These are phyloP conservation scores for Diaporthe destruens DNA, from an alignment of 2,329 filamentous ascomycete species.

Conservation along the genomic window DNA sequence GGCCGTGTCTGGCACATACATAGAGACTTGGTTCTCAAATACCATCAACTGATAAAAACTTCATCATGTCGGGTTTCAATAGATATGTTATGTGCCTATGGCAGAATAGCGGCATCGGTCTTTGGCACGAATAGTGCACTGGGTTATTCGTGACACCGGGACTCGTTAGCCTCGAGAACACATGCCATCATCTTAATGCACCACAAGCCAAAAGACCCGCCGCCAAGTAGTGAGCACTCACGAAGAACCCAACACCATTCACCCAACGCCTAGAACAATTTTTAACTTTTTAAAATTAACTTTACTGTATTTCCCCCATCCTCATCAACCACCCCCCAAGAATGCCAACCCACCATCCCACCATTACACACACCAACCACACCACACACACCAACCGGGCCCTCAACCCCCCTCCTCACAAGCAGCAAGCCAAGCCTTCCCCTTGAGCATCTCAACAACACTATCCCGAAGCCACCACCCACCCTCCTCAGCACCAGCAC, in stretches of 20 bases:
- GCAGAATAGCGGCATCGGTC: too few relatives aligned
- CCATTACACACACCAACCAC: too few relatives aligned
- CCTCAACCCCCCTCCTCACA: conserved; percentile 47
- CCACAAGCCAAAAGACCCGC: too few relatives aligned
- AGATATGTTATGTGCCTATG: too few relatives aligned
- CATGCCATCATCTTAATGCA: too few relatives aligned
- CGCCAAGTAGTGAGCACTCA: too few relatives aligned
- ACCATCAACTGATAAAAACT: not conserved
- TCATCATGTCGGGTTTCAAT: not conserved
- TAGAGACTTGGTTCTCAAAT: not conserved
- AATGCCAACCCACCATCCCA: too few relatives aligned
- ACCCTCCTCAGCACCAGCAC: conserved; percentile 46
- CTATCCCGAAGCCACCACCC: conserved; percentile 69
- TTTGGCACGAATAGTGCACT: too few relatives aligned
- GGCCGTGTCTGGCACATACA: not conserved
- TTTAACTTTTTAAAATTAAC: conserved; percentile 4
- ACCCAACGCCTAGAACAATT: not conserved
- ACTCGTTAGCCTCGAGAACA: too few relatives aligned
- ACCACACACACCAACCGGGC: too few relatives aligned
- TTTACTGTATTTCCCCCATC: not conserved
- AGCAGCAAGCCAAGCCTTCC: conserved; percentile 65
- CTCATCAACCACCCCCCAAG: too few relatives aligned
- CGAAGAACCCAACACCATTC: not conserved
- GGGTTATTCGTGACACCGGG: too few relatives aligned
- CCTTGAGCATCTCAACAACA: conserved; percentile 67